Percentiles rank a stretch among this genome's conserved stretches.
Conservation (phyloP, 2,329 filamentous ascomycete species). For the Botrytis cinerea region DNA sequence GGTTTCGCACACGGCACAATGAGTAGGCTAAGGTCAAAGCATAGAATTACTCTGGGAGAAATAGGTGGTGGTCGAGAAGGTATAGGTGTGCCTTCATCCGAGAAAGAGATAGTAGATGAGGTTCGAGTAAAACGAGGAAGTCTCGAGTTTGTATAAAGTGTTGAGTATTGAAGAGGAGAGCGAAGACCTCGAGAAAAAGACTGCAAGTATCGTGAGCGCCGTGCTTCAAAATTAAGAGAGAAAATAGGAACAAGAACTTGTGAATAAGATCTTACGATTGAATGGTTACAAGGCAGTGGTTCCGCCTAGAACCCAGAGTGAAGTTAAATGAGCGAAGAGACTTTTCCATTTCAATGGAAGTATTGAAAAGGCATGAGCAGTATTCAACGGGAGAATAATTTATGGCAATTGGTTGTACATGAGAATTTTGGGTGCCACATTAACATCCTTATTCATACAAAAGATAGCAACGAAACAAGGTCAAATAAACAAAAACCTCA, state of each 20-base stretch:
- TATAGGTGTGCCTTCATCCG: too few species aligned
- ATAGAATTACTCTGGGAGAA: not conserved
- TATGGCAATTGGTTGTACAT: not conserved
- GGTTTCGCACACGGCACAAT: not conserved
- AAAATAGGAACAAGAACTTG: not conserved
- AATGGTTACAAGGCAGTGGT: not conserved
- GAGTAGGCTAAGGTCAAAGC: not conserved
- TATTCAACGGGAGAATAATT: not conserved
- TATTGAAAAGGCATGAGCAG: not conserved
- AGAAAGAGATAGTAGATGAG: not conserved
- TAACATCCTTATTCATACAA: not conserved
- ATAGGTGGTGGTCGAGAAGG: not conserved
- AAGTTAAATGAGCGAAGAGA: not conserved
- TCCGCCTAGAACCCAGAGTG: not conserved
- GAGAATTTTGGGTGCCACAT: not conserved
- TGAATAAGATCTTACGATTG: not conserved
- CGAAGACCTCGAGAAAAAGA: not conserved
- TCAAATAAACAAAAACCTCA: not conserved
- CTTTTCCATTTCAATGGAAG: not conserved
- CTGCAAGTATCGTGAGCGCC: not conserved
- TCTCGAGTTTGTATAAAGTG: not conserved
- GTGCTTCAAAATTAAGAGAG: not conserved
- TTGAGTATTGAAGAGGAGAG: not conserved
- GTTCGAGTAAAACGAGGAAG: not conserved
- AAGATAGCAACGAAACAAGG: not conserved